Base-by-base conservation (phyloP, 371 early-diverging fungal species). In the Syncephalis plumigaleata region DNA sequence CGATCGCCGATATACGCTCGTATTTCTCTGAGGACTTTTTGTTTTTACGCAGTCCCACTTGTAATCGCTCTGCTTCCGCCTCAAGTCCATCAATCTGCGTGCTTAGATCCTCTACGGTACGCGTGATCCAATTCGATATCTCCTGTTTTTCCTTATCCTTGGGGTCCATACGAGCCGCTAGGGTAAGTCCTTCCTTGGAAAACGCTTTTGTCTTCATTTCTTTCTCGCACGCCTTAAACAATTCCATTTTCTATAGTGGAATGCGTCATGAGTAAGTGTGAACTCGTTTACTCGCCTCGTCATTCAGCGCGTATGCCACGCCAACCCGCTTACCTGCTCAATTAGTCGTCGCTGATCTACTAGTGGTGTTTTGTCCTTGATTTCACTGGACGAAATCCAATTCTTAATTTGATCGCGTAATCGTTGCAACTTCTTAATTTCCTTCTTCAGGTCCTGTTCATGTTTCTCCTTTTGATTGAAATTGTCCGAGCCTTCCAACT, bases 181-280 rank as follows among this genome's bases (percentile, higher is more conserved):
- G 77, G 49, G 68, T 55, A 26, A 97, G 63, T 15, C 97, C 97
- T 58, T 93, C 97, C 62, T 91, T 86, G 13, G 93, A 92, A 58
- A 75, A 97, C 1, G 94, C 92, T 61, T 97, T 97, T 47, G 94
- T 92, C 64, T 97, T 97, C 75, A 97, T 88, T 62, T 95, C 97
- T 59, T 87, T 89, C 61, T 97, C 97, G 44, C 77, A 73, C 2
- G 90, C 90, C 68, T 97, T 97, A 71, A 97, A 97, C 54, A 75
- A 73, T 57, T 97, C 97, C 97, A 97, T 97, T 77, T 93, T 90
- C 74, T 82, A 65, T 26, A 21, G 9, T 23, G n/a, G 11, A 40
- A 31, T n/a, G 24, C 25, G 7, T 21, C 5, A 44, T n/a, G n/a
- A n/a, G n/a, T n/a, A n/a, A n/a, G n/a, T n/a, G n/a, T n/a, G n/a